Percentiles rank a stretch among this genome's conserved stretches.
phyloP scores from a whole-genome alignment of 176 grass and related monocot genomes.

The Zoysia japonica region DNA sequence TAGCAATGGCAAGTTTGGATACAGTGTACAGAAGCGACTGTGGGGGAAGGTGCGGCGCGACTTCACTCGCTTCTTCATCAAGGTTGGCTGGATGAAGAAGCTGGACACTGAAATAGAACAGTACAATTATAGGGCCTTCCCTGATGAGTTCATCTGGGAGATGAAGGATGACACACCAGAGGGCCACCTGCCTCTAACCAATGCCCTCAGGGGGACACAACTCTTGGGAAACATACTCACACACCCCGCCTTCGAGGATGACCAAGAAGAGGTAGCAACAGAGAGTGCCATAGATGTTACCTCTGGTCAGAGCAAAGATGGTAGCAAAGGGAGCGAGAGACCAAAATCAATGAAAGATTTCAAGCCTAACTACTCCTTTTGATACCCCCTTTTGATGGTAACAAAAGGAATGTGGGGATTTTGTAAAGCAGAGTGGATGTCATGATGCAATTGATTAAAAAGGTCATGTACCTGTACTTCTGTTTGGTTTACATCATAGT shows the following conservation, averaged over 20 bases:
- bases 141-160: constrained; percentile 89
- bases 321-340: constrained; percentile 44
- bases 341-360: constrained; percentile 54
- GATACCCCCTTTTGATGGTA: constrained; percentile 29
- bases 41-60: constrained; percentile 79
- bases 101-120: constrained; percentile 89
- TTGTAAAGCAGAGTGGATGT: constrained; percentile 41
- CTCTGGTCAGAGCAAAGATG: constrained; percentile 42
- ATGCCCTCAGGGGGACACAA: constrained; percentile 88
- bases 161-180: constrained; percentile 73
- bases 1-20: constrained; percentile 79
- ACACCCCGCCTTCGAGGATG: constrained; percentile 72
- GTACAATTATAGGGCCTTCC: constrained; percentile 85
- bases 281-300: constrained; percentile 8
- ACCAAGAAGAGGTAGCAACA: constrained; percentile 33
- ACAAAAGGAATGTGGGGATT: not conserved
- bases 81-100: constrained; percentile 94
- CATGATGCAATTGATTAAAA: constrained; percentile 52
- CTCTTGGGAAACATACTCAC: constrained; percentile 70
- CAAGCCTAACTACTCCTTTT: constrained; percentile 86
- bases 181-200: constrained; percentile 92
- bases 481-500: constrained; percentile 37
- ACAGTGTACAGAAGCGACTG: constrained; percentile 75
- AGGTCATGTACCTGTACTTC: constrained; percentile 51
- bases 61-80: constrained; percentile 92